phyloP scores from a whole-genome alignment of 495 filamentous ascomycete genomes.

The Penicillium macrosclerotiorum region DNA sequence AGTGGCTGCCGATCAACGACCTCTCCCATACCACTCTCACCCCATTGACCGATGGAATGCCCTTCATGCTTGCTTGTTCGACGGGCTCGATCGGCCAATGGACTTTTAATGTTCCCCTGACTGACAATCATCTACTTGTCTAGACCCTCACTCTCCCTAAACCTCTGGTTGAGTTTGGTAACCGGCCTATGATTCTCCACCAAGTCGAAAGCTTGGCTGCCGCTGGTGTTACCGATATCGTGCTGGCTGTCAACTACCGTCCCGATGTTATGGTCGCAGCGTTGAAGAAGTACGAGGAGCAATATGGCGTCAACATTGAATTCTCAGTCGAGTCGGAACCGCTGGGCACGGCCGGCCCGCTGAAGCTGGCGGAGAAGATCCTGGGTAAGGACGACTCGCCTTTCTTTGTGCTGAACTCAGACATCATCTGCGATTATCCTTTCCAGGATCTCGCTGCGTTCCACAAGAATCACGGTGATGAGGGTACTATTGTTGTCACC shows the following conservation, averaged over 20 bases:
- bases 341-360: slow-evolving; percentile 90
- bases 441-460: slow-evolving; percentile 84
- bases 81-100: too few relatives aligned
- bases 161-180: slow-evolving; percentile 95
- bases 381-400: slow-evolving; percentile 89
- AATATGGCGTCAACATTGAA: slow-evolving; percentile 89
- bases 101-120: background rate
- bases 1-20: slow-evolving; percentile 37
- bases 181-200: slow-evolving; percentile 98
- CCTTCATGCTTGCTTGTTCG: slow-evolving; percentile 3
- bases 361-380: slow-evolving; percentile 94
- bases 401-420: slow-evolving; percentile 99
- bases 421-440: slow-evolving; percentile 97
- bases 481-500: slow-evolving; percentile 98
- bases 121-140: background rate
- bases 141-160: slow-evolving; percentile 97
- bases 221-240: slow-evolving; percentile 96
- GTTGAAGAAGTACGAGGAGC: slow-evolving; percentile 82
- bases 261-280: slow-evolving; percentile 89
- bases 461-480: slow-evolving; percentile 88
- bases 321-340: slow-evolving; percentile 97
- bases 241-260: slow-evolving; percentile 97
- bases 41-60: slow-evolving; percentile 13
- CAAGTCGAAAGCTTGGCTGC: slow-evolving; percentile 94
- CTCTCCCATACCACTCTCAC: too few relatives aligned